Evolutionary conservation across 2,329 filamentous ascomycete species (phyloP), one percentile per base, ranked within the genome.

Genomic region (Ceratocystis lukuohia): DNA sequence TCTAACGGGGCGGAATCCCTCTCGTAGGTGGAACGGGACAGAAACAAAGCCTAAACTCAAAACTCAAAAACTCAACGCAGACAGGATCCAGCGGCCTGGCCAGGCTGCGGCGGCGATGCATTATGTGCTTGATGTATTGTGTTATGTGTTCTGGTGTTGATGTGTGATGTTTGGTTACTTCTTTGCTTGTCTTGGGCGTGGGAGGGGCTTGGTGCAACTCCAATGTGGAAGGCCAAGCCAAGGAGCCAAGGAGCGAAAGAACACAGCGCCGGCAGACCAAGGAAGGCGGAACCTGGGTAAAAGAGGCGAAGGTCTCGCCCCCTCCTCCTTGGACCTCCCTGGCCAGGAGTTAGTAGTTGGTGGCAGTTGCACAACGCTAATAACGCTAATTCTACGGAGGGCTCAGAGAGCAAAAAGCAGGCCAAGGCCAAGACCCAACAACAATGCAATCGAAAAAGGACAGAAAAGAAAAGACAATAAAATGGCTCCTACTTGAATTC

Each of bases 41-140:
- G 56, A 59, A 59, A 59, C 56, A 59, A 59, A 59, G n/a, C 12
- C 56, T 20, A 59, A 59, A 59, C 56, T 33, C 28, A 17, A 33
- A 59, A 33, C 56, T 59, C 48, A 53, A 15, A 53, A 48, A n/a
- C 6, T 12, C 20, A 22, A 53, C 48, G 4, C 1, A 15, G 10
- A 1, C 4, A 53, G 48, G 48, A 53, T 53, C 28, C 8, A 15
- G 20, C 20, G 4, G 15, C n/a, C 20, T 8, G 20, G 20, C 20
- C 8, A 25, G 22, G 48, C 25, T 37, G 30, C 15, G 17, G 56
- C 33, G 28, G 28, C 33, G 56, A 20, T 59, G 8, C 48, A 50
- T 22, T 20, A 20, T 50, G 48, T 25, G 22, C n/a, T 50, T 50
- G 48, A 10, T 50, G 17, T 7, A 50, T 50, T 17, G 20, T 56